phyloP scores from a whole-genome alignment of 345 rosid genomes.

The Brassica rapa region DNA sequence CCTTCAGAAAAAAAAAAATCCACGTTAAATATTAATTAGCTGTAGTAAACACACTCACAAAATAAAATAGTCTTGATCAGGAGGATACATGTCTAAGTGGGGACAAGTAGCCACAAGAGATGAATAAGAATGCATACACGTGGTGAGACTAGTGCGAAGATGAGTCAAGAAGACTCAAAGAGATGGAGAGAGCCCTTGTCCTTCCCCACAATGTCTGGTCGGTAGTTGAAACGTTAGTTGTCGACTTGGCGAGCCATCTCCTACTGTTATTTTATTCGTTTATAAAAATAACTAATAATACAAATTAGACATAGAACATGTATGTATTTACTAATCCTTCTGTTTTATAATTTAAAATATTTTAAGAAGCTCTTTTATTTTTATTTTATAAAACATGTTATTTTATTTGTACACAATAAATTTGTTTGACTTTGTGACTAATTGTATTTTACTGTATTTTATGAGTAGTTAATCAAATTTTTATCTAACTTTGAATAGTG shows the following conservation, averaged over 20 bases:
- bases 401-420: too few species aligned
- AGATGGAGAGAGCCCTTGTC: not conserved
- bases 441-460: too few species aligned
- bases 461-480: too few species aligned
- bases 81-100: slow-evolving; percentile 35
- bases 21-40: not conserved
- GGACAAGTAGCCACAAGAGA: slow-evolving; percentile 27
- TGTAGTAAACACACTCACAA: not conserved
- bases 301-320: not conserved
- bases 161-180: slow-evolving; percentile 28
- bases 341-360: too few species aligned
- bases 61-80: slow-evolving; percentile 11
- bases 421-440: too few species aligned
- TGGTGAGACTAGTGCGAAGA: slow-evolving; percentile 30
- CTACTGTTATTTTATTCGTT: not conserved
- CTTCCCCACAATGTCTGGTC: slow-evolving; percentile 34
- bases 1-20: not conserved
- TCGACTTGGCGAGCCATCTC: slow-evolving; percentile 25
- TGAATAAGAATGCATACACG: slow-evolving; percentile 15
- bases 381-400: too few species aligned
- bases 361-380: too few species aligned
- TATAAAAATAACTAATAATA: not conserved
- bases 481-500: too few species aligned
- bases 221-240: slow-evolving; percentile 42
- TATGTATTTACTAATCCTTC: too few species aligned